Base-by-base conservation (phyloP, 1,139 yeast genomes). In the Pichia sp. region DNA sequence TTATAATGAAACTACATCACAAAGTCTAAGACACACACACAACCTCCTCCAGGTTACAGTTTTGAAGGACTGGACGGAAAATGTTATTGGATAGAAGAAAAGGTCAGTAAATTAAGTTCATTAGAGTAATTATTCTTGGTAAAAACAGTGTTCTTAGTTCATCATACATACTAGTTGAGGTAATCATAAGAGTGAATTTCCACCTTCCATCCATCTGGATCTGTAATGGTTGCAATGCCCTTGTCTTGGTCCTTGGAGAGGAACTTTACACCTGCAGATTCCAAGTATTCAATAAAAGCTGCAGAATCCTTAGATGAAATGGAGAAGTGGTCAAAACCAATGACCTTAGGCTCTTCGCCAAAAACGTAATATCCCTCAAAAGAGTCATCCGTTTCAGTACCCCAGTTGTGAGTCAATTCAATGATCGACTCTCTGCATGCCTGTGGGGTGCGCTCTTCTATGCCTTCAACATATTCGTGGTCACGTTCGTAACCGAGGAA, bases 341-440 rank as follows among this genome's bases (percentile, higher is more conserved):
- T 79, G 14, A 81, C 77, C 56, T 84, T 83, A 34, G 94, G 93
- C 58, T 87, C 86, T 39, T 96, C 94, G 48, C 78, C 83, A 22
- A 50, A 48, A 10, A 45, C 39, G 59, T 88, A 94, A 62, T 91
- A 91, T 25, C 72, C 72, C n/a, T n/a, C n/a, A n/a, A n/a, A n/a
- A 12, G 69, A 68, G 11, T 72, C 67, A 45, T 88, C 95, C 20
- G 64, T 55, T 56, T 91, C 98, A 14, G 97, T 84, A 21, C 97
- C 98, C 79, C 86, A 87, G 63, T 91, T 91, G 64, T 86, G 93
- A 32, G 97, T 88, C 55, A 91, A 68, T 62, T 91, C 98, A 36
- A 91, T 61, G 9, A 91, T 60, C 19, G 91, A 80, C 56, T 84
- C 84, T 41, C 74, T 64, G 31, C 55, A 48, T 23, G 69, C 59